phyloP scores from a whole-genome alignment of 208 protist genomes.

The Lotmaria passim region DNA sequence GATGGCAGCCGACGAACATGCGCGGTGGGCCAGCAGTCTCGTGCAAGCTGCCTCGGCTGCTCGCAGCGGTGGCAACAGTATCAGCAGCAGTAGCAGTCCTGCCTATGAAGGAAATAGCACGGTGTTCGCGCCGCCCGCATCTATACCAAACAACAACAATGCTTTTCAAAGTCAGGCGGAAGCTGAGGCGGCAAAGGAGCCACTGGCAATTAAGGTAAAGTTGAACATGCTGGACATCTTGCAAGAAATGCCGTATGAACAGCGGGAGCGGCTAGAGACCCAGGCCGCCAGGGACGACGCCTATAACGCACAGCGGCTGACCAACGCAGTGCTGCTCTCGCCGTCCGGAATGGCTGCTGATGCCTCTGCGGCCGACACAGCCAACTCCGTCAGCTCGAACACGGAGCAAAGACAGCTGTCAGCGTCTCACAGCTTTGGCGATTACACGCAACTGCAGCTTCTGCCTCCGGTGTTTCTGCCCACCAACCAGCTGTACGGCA shows the following conservation, averaged over 20 bases:
- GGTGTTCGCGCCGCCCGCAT: too few relatives aligned
- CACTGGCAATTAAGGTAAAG: constrained; percentile 26
- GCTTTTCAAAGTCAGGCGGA: background rate
- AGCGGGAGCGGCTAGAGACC: constrained; percentile 26
- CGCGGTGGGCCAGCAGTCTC: constrained; percentile 33
- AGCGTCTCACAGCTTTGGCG: constrained; percentile 8
- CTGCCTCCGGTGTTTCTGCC: constrained; percentile 1
- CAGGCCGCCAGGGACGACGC: constrained; percentile 19
- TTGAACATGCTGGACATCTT: constrained; percentile 16
- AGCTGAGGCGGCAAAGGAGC: background rate
- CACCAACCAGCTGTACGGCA: constrained; percentile 13
- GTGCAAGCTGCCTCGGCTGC: constrained; percentile 14
- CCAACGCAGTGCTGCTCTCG: background rate
- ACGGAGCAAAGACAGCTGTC: background rate
- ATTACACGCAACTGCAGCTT: constrained; percentile 2
- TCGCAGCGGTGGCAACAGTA: background rate
- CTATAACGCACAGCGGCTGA: constrained; percentile 12
- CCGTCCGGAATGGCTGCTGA: background rate
- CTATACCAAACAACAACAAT: background rate
- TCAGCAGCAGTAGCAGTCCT: constrained; percentile 1
- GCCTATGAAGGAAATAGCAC: too few relatives aligned
- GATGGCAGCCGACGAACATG: constrained; percentile 17
- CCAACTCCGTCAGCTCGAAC: too few relatives aligned
- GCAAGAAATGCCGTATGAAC: constrained; percentile 23
- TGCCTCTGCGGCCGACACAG: too few relatives aligned